Base-by-base conservation (phyloP, 371 early-diverging fungal genomes). In the Amoeboaphelidium protococcarum region DNA sequence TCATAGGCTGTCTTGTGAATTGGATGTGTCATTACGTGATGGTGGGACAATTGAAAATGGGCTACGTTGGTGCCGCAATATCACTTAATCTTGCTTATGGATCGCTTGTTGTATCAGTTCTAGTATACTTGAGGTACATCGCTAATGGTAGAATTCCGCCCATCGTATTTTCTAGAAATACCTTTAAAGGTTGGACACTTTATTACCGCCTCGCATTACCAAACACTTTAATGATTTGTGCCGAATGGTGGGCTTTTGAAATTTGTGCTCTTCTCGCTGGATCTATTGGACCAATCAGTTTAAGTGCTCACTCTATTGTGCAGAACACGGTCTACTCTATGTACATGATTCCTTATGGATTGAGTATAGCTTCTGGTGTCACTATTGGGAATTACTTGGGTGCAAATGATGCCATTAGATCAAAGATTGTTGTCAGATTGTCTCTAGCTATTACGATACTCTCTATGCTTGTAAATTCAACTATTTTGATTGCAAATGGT, bases 161-260 rank as follows among this genome's bases (percentile, higher is more conserved):
- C 37, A 6, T 10, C 10, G 16, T 10, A 31, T 16, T 16, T 10
- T 44, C 25, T 23, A 21, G 23, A 25, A 16, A 25, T 23, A 24
- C 16, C 16, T 16, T 44, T n/a, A 25, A 3, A 3, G 1, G 25
- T 42, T 42, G 20, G 10, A 44, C 2, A 22, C n/a, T 16, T 16
- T 6, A 44, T 2, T 3, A 16, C 0, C 13, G n/a, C 3, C 2
- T 25, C 23, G 25, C 25, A 16, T 0, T 44, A n/a, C 44, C 44
- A 3, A n/a, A n/a, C 1, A 23, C 44, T 25, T 6, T 44, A 1
- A 44, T 44, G 44, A 23, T 44, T 13, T 22, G 44, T 25, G 23
- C n/a, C 25, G 44, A 44, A 44, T 44, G 44, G 44, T 44, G 44
- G 44, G 44, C 44, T 3, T 44, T 21, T 44, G 44, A 44, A 25